phyloP scores from a whole-genome alignment of 2,329 filamentous ascomycete species.

The Apiospora pterosperma region DNA sequence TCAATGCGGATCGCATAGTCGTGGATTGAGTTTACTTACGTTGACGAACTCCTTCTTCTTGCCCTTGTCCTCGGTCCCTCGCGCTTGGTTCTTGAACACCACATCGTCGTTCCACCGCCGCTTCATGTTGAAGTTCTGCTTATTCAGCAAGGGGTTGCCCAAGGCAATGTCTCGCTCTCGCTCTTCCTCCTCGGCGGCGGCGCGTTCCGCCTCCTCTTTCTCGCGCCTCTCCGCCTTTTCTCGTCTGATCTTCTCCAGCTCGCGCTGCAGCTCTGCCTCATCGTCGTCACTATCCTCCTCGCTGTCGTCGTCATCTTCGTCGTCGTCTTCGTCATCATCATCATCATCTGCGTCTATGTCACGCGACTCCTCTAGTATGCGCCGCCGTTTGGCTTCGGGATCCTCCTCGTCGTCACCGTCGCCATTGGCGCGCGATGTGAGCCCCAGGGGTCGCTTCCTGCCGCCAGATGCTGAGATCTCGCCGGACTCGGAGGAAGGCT shows the following conservation, averaged over 20 bases:
- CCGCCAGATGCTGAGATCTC: conserved; percentile 30
- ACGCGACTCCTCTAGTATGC: conserved; percentile 82
- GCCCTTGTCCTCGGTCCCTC: conserved; percentile 87
- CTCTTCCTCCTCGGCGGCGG: conserved; percentile 77
- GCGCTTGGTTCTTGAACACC: conserved; percentile 97
- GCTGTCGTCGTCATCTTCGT: conserved; percentile 41
- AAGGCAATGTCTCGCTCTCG: conserved; percentile 85
- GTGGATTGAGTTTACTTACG: conserved; percentile 44
- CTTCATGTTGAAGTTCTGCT: conserved; percentile 85
- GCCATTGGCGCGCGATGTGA: conserved; percentile 32
- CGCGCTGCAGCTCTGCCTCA: conserved; percentile 85
- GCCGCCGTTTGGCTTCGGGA: conserved; percentile 75
- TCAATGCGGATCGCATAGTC: neutral
- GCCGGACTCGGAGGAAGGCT: conserved; percentile 45
- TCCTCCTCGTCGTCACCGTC: conserved; percentile 53
- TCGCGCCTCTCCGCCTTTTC: conserved; percentile 80
- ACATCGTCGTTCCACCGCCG: conserved; percentile 95
- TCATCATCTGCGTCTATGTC: conserved; percentile 82
- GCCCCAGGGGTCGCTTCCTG: conserved; percentile 64
- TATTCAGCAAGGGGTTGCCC: conserved; percentile 90
- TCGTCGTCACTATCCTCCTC: conserved; percentile 72
- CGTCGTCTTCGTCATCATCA: conserved; percentile 23
- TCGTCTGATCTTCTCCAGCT: conserved; percentile 89
- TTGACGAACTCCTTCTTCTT: conserved; percentile 96
- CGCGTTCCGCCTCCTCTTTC: conserved; percentile 75